Evolutionary conservation across 306 rosid species (phyloP).

Genomic region (Pterocarpus macrocarpus): DNA sequence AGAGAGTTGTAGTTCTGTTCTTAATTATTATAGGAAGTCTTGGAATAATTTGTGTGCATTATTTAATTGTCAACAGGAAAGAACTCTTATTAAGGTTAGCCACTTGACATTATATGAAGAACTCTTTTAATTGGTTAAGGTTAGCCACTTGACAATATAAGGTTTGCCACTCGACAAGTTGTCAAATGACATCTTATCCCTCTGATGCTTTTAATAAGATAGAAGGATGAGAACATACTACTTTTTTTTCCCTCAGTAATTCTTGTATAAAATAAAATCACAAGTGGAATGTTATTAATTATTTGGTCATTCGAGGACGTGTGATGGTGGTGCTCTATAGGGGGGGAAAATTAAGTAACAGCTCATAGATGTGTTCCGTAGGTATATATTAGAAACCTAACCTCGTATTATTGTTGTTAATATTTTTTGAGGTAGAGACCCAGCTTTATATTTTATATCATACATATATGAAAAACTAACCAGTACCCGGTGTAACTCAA

Average conservation of each 20-base stretch:
- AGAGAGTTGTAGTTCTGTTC: too few species aligned
- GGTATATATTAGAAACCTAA: background rate
- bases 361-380: background rate
- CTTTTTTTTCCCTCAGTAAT: background rate
- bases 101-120: constrained; percentile 13
- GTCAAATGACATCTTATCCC: background rate
- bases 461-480: background rate
- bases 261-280: background rate
- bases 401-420: background rate
- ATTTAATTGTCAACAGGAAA: background rate
- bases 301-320: background rate
- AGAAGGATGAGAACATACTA: background rate
- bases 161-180: constrained; percentile 37
- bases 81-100: constrained; percentile 9
- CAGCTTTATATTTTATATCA: background rate
- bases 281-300: constrained; percentile 6
- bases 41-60: background rate
- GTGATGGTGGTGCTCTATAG: background rate
- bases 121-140: background rate
- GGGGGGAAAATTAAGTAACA: background rate
- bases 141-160: constrained; percentile 1
- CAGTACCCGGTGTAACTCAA: background rate
- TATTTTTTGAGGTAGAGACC: background rate
- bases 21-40: background rate
- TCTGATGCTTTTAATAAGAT: background rate